Evolutionary conservation across 352 stramenopile species (phyloP).

Genomic region (Globisporangium heterothallicum): DNA sequence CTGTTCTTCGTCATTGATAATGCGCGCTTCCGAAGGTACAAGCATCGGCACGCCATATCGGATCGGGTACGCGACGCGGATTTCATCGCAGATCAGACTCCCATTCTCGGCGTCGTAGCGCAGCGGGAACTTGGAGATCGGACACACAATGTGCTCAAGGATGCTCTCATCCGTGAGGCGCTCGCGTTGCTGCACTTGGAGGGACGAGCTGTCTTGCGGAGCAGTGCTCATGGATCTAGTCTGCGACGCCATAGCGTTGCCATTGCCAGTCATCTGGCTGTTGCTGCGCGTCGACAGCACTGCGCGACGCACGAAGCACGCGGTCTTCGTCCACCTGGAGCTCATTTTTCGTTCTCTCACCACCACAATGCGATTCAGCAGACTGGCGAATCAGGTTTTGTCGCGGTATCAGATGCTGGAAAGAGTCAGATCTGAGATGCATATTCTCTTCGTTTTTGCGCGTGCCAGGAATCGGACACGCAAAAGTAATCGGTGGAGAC

Average conservation of each 20-base stretch:
- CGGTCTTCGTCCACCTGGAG: not conserved
- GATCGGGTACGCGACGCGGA: conserved; percentile 84
- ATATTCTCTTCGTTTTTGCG: not conserved
- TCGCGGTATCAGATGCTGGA: no score
- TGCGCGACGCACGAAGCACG: not conserved
- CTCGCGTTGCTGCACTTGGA: conserved; percentile 12
- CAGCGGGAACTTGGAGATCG: conserved; percentile 81
- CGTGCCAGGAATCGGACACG: no score
- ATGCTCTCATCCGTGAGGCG: conserved; percentile 57
- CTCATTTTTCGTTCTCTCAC: conserved; percentile 1
- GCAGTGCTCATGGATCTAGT: not conserved
- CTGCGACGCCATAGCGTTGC: no score
- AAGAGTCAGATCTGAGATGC: not conserved
- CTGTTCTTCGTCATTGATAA: conserved; percentile 49
- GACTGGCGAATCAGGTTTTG: not conserved
- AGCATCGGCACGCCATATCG: conserved; percentile 63
- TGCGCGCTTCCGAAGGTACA: conserved; percentile 63
- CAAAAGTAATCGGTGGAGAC: no score
- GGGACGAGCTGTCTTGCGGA: not conserved
- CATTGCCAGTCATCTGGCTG: no score
- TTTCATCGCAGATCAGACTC: conserved; percentile 75
- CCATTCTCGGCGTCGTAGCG: conserved; percentile 57
- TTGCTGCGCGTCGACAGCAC: conserved; percentile 6
- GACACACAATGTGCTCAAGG: conserved; percentile 76
- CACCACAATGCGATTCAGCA: not conserved